These are phyloP conservation scores for Zygnema cylindricum DNA, from an alignment of 139 green algal genomes.

Conservation along the genomic window DNA sequence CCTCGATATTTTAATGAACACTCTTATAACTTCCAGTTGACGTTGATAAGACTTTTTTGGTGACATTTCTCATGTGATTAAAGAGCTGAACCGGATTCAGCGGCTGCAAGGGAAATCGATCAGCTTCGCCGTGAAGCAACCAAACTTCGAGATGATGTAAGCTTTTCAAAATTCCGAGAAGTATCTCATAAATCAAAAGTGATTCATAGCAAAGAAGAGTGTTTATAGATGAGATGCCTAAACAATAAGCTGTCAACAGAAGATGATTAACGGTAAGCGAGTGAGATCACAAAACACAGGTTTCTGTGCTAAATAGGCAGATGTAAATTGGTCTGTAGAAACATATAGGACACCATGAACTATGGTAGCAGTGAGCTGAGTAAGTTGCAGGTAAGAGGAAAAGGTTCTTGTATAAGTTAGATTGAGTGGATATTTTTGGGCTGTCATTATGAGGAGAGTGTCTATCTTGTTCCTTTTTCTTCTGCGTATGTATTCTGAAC, in stretches of 20 bases:
- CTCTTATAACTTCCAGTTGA: no score
- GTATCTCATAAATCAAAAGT: neutral
- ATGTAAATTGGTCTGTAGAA: neutral
- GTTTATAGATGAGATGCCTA: no score
- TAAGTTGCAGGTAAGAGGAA: no score
- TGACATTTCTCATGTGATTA: neutral
- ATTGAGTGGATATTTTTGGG: no score
- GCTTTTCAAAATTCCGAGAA: neutral
- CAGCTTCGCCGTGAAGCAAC: neutral
- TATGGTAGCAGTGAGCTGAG: no score
- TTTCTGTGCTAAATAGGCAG: neutral
- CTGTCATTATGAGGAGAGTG: no score
- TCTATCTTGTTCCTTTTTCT: no score
- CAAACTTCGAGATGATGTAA: constrained; percentile 20
- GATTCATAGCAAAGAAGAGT: neutral
- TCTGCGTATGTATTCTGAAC: no score
- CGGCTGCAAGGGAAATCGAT: neutral
- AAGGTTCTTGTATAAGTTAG: no score
- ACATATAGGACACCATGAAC: neutral
- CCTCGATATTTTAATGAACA: neutral
- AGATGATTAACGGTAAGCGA: neutral
- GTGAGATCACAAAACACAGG: neutral
- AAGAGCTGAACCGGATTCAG: neutral
- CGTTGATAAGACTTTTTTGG: neutral
- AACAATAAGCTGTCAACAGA: no score